Evolutionary conservation across 225 moss, liverwort and hornwort species (phyloP).

Genomic region (Antitrichia curtipendula): DNA sequence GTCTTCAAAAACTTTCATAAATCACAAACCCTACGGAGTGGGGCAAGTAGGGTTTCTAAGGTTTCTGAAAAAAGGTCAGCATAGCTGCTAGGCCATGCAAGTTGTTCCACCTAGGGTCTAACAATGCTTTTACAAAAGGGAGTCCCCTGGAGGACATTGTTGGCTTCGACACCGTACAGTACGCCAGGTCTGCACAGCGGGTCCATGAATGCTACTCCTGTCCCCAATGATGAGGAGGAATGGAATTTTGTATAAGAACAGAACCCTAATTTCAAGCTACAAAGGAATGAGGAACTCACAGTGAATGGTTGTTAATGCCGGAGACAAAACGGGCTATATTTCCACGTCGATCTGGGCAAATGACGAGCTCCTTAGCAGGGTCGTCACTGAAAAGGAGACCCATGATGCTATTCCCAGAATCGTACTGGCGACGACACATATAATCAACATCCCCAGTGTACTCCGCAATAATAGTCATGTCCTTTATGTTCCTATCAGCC

Average conservation of each 20-base stretch:
- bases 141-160: background rate
- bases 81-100: background rate
- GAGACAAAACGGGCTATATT: constrained; percentile 92
- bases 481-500: constrained; percentile 77
- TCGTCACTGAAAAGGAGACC: constrained; percentile 70
- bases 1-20: background rate
- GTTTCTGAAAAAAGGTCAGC: background rate
- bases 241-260: background rate
- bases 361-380: constrained; percentile 62
- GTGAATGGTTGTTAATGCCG: constrained; percentile 82
- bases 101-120: background rate
- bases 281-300: constrained; percentile 26
- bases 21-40: background rate
- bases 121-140: background rate
- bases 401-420: constrained; percentile 87
- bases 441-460: constrained; percentile 96
- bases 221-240: background rate
- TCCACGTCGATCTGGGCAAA: constrained; percentile 83
- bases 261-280: background rate
- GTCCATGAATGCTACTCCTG: background rate
- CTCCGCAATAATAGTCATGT: constrained; percentile 87
- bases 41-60: background rate
- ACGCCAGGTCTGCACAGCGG: background rate
- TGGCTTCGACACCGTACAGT: background rate
- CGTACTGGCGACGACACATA: constrained; percentile 60